phyloP scores from a whole-genome alignment of 108 stramenopile species.

The Stephanodiscus triporus region DNA sequence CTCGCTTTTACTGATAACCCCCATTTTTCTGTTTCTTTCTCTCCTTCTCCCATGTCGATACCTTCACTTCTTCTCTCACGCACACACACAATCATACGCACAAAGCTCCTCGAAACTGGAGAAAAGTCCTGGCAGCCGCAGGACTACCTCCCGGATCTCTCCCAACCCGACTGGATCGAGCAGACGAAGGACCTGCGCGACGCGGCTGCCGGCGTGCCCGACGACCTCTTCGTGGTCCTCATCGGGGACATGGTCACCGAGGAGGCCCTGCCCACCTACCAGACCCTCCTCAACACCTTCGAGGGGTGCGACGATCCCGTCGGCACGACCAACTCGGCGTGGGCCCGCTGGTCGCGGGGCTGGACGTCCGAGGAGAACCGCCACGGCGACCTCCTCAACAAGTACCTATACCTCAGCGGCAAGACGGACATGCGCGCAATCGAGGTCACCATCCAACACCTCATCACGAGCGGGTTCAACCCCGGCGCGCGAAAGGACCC shows the following conservation, averaged over 20 bases:
- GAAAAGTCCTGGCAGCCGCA: constrained; percentile 91
- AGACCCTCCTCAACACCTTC: constrained; percentile 92
- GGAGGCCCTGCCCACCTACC: constrained; percentile 92
- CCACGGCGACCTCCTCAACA: constrained; percentile 92
- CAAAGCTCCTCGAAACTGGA: constrained; percentile 87
- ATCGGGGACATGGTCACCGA: constrained; percentile 95
- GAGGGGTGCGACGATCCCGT: constrained; percentile 94
- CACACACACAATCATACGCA: background rate
- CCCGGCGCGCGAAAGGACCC: constrained; percentile 88
- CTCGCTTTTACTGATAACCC: background rate
- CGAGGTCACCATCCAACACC: constrained; percentile 92
- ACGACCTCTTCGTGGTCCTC: constrained; percentile 87
- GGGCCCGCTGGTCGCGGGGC: constrained; percentile 89
- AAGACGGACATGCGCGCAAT: constrained; percentile 88
- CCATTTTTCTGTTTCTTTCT: no score
- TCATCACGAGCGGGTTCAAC: constrained; percentile 91
- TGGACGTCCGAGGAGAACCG: constrained; percentile 95
- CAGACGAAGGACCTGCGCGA: constrained; percentile 74
- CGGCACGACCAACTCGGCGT: constrained; percentile 81
- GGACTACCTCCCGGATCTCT: constrained; percentile 89
- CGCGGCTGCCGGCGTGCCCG: constrained; percentile 68
- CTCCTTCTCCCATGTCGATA: no score
- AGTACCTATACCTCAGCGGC: constrained; percentile 88
- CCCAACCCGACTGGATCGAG: constrained; percentile 74
- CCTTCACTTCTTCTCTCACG: constrained; percentile 1